Conservation (phyloP, 192 early-diverging fungal genomes). For the Pilaira anomala region DNA sequence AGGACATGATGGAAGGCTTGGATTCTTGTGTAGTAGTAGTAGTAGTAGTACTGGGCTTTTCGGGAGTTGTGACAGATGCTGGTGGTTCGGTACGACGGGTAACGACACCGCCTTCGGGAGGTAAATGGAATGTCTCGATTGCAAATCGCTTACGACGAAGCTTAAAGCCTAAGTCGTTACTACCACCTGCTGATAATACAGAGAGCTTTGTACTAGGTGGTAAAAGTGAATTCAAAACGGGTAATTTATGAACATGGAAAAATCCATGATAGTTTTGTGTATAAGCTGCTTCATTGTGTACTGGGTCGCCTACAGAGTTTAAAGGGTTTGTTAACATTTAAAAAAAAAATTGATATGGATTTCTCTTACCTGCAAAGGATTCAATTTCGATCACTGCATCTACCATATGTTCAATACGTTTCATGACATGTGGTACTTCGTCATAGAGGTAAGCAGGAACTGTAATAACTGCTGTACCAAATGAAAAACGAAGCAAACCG, state of each 20-base stretch:
- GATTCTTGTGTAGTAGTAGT: background rate
- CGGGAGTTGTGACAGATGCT: background rate
- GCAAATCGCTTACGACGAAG: slow-evolving; percentile 85
- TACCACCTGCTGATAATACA: slow-evolving; percentile 54
- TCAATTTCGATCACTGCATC: slow-evolving; percentile 89
- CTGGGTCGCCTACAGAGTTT: slow-evolving; percentile 53
- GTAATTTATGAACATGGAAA: slow-evolving; percentile 81
- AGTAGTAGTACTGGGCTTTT: background rate
- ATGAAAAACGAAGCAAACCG: slow-evolving; percentile 73
- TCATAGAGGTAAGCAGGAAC: slow-evolving; percentile 79
- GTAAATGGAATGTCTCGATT: slow-evolving; percentile 90
- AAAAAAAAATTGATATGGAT: background rate
- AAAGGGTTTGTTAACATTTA: background rate
- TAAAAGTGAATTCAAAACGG: slow-evolving; percentile 71
- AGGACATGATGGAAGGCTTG: slow-evolving; percentile 13
- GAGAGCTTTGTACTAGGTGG: slow-evolving; percentile 69
- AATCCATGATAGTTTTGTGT: slow-evolving; percentile 84
- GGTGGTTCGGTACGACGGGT: slow-evolving; percentile 50
- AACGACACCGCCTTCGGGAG: slow-evolving; percentile 86
- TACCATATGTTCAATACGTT: slow-evolving; percentile 72
- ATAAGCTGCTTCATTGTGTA: slow-evolving; percentile 52
- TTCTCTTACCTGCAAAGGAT: slow-evolving; percentile 79
- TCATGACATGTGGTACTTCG: slow-evolving; percentile 47
- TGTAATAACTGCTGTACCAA: slow-evolving; percentile 73
- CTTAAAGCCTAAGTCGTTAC: slow-evolving; percentile 84